Evolutionary conservation across 306 rosid genomes (phyloP).

Genomic region (Cicer arietinum): DNA sequence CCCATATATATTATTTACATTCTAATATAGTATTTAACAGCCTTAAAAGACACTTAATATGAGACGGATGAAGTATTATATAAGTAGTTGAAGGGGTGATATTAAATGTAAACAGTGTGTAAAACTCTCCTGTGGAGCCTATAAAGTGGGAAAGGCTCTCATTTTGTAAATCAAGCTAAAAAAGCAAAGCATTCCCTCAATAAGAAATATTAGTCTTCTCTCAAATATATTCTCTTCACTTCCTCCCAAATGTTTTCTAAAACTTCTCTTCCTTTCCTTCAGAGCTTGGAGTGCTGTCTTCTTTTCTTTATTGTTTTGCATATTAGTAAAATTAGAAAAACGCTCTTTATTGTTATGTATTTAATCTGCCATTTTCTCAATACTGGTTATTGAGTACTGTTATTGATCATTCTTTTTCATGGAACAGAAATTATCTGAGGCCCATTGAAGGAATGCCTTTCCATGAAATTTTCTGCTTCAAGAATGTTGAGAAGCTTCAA

Average conservation of each 20-base stretch:
- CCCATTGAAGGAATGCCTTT: slow-evolving; percentile 75
- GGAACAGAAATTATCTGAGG: slow-evolving; percentile 69
- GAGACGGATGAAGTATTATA: too few relatives aligned
- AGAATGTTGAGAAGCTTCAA: slow-evolving; percentile 81
- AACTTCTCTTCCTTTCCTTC: not conserved
- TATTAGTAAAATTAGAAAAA: slow-evolving; percentile 25
- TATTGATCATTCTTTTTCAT: slow-evolving; percentile 43
- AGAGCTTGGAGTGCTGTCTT: slow-evolving; percentile 29
- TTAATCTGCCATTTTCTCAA: slow-evolving; percentile 23
- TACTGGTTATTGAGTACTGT: slow-evolving; percentile 11
- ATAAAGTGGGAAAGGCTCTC: not conserved
- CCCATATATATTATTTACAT: too few relatives aligned
- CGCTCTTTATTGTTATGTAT: not conserved
- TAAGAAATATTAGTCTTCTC: not conserved
- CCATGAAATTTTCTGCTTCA: slow-evolving; percentile 82
- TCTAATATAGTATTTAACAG: too few relatives aligned
- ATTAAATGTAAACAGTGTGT: too few relatives aligned
- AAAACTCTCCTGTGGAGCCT: too few relatives aligned
- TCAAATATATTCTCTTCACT: slow-evolving; percentile 7
- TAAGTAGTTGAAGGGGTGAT: too few relatives aligned
- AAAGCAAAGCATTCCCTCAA: not conserved
- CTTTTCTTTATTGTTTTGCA: slow-evolving; percentile 6
- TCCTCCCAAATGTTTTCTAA: not conserved
- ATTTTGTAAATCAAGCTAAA: not conserved
- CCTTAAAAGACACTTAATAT: too few relatives aligned